These are phyloP conservation scores for apple (Malus domestica) DNA, from an alignment of 306 rosid genomes.

Conservation along the genomic window ASM211411v1 NC_041798.1:5816001-5816500, in stretches of 20 bases:
- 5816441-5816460: background rate
- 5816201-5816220: background rate
- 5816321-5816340: background rate
- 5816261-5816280: background rate
- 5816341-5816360: background rate
- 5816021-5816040: slow-evolving; percentile 98
- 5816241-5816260: background rate
- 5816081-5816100: slow-evolving; percentile 98
- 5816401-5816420: background rate
- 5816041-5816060: slow-evolving; percentile 95
- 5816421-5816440: background rate
- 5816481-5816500: too few species aligned
- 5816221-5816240: background rate
- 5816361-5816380: background rate
- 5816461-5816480: too few species aligned
- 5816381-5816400: background rate
- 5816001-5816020: slow-evolving; percentile 84
- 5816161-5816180: slow-evolving; percentile 7
- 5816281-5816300: background rate
- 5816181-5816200: background rate
- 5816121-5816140: slow-evolving; percentile 99
- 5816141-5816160: background rate
- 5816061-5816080: slow-evolving; percentile 93
- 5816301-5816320: background rate
- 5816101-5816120: slow-evolving; percentile 96